Evolutionary conservation across 192 early-diverging fungal genomes (phyloP), one percentile per base, ranked within the genome.

Genomic region (Entomortierella parvispora): DNA sequence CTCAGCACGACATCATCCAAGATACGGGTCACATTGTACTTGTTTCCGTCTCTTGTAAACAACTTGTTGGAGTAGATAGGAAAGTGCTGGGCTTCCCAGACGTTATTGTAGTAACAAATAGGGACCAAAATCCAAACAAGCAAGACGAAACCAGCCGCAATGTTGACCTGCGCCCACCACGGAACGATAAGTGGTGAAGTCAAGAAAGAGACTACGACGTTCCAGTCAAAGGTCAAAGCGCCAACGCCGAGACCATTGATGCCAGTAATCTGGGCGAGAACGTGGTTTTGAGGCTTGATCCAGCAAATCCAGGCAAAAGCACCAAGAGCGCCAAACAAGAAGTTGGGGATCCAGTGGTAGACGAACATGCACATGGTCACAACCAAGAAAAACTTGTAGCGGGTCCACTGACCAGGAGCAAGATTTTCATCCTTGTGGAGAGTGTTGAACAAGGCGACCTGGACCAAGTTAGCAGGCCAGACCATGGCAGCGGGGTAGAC

Each of bases 401-500:
- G 33, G 10, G 70, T 52, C 70, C 70, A 81, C 58, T 55, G 89
- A 85, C 58, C 82, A 53, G 28, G 91, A 78, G 6, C 87, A 43
- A 68, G 82, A 68, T 53, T 76, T 67, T 46, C 91, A 74, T 34
- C 34, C 82, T 58, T 50, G 58, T 82, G 80, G 18, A 82, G 47
- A 1, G 86, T 83, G 62, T 81, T 84, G 65, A 82, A 83, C 8
- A 84, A 29, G 4, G 81, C 78, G 28, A 82, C 83, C 42, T 81
- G 79, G n/a, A 86, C 84, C 32, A 98, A 84, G 32, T 85, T 91
- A 3, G 86, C 63, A 3, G 96, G 96, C 95, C 95, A 99, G 45
- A 94, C 80, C 93, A 96, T 95, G 11, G 87, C 84, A 9, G 90
- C 77, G 20, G 93, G 94, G 55, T 92, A 88, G n/a, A 97, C 94